Base-by-base conservation (phyloP, 2,329 filamentous ascomycete genomes). In the Fusarium robinianum region DNA sequence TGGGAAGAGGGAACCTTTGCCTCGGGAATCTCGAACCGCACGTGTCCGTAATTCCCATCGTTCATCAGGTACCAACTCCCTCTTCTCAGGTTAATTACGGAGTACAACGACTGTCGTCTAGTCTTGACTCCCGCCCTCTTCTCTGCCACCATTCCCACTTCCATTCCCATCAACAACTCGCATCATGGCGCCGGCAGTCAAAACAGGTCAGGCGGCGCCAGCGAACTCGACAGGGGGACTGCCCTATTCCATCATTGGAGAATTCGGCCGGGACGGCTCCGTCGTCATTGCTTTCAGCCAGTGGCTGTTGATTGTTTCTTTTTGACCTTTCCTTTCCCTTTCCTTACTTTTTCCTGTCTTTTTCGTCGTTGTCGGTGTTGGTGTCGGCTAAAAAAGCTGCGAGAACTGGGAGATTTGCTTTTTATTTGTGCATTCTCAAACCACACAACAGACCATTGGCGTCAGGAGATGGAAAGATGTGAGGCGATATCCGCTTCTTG, bases 111-210 rank as follows among this genome's bases (percentile, higher is more conserved):
- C n/a, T n/a, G n/a, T n/a, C n/a, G n/a, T n/a, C n/a, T n/a, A n/a
- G n/a, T 17, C 17, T 12, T 21, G 11, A 17, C 26, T 22, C 24
- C 32, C 18, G 19, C 26, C 19, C 11, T 31, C 23, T 21, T 31
- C 44, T 29, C 7, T 23, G 10, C 35, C 36, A 22, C 22, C 32
- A 8, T 36, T 40, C 32, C 18, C 31, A 27, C 26, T 38, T 39
- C 41, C 36, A 31, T 31, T 15, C n/a, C n/a, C n/a, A n/a, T n/a
- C n/a, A n/a, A n/a, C n/a, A n/a, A n/a, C n/a, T n/a, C n/a, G n/a
- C n/a, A n/a, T n/a, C n/a, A n/a, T n/a, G n/a, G n/a, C n/a, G n/a
- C 43, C 53, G 43, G 51, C 36, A 57, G 42, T 53, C 55, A 58
- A 40, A 33, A 27, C 36, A 49, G 38, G 52, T 49, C 51, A 49